Base-by-base conservation (phyloP, 352 stramenopile genomes). In the Phytophthora litchii region DNA sequence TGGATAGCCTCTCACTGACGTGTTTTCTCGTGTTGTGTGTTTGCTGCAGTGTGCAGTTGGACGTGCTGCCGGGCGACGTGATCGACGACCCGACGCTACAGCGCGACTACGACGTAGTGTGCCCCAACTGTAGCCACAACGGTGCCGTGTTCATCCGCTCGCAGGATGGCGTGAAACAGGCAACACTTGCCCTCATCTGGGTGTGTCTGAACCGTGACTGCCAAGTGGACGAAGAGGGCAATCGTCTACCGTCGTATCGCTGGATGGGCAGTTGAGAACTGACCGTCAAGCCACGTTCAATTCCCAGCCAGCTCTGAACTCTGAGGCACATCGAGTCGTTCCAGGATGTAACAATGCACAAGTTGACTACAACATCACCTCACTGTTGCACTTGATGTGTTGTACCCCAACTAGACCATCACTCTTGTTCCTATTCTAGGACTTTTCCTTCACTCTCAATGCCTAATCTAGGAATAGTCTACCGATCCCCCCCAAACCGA, bases 81-180 rank as follows among this genome's bases (percentile, higher is more conserved):
- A 95, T 95, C 63, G 86, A 95, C 64, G 86, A 95, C 64, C 86
- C 86, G 43, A 95, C 86, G 61, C 79, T 95, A 35, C 86, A 95
- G 74, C 86, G 86, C 54, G 86, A 95, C 68, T 89, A 89, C 68
- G 86, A 95, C 57, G 86, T 95, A 29, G 77, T 67, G 45, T 95
- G 86, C 57, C 86, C 86, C 20, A 88, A 86, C 61, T 95, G 86
- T 60, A 61, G 51, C 45, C 68, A 88, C 73, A 83, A 94, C 45
- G 86, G 86, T 43, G 86, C 86, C 11, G 86, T 92, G 46, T 95
- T 95, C 60, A 94, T 95, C 60, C 86, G 86, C 19, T 95, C 86
- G 40, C 86, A 95, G 57, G 86, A 95, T 60, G 86, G 86, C 38
- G 86, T 95, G 13, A 95, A 95, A 73, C 83, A 95, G 57, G 83